Conservation (phyloP, 805 yeast genomes). For the Pichia cabralensis region DNA sequence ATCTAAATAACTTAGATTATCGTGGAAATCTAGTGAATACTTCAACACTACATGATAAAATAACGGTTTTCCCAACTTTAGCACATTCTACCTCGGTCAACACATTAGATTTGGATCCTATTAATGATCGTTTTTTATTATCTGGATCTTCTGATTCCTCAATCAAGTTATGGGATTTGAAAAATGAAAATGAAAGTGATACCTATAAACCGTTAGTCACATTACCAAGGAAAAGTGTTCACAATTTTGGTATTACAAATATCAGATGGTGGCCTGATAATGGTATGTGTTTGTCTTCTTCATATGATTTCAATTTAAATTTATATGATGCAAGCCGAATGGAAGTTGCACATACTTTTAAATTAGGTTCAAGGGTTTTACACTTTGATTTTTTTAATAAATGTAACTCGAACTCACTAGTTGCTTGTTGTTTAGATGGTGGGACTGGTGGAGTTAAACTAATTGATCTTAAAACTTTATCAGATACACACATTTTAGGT, state of each 20-base stretch:
- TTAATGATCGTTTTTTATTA: constrained; percentile 37
- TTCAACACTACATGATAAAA: too few species aligned
- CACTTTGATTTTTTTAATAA: constrained; percentile 51
- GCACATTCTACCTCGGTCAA: constrained; percentile 48
- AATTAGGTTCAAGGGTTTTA: constrained; percentile 52
- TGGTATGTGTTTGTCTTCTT: constrained; percentile 76
- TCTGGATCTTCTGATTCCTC: constrained; percentile 71
- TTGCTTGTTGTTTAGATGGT: constrained; percentile 67
- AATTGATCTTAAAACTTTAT: constrained; percentile 62
- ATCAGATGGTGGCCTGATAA: constrained; percentile 90
- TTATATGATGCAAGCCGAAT: constrained; percentile 72
- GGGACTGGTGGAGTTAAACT: constrained; percentile 34
- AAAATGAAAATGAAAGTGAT: constrained; percentile 10
- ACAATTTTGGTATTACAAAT: constrained; percentile 62
- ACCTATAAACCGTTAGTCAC: constrained; percentile 14
- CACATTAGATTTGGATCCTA: constrained; percentile 44
- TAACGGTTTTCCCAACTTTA: too few species aligned
- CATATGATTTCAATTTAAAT: constrained; percentile 68
- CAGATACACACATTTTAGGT: constrained; percentile 60
- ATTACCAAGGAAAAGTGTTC: constrained; percentile 33
- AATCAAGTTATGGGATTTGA: constrained; percentile 57
- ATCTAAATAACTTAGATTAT: constrained; percentile 14
- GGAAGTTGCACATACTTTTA: constrained; percentile 57
- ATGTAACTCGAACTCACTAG: constrained; percentile 37
- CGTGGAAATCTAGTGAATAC: too few species aligned